Percentiles rank a stretch among this genome's conserved stretches.
Conservation (phyloP, 192 early-diverging fungal genomes). For the Backusella psychrophila region DNA sequence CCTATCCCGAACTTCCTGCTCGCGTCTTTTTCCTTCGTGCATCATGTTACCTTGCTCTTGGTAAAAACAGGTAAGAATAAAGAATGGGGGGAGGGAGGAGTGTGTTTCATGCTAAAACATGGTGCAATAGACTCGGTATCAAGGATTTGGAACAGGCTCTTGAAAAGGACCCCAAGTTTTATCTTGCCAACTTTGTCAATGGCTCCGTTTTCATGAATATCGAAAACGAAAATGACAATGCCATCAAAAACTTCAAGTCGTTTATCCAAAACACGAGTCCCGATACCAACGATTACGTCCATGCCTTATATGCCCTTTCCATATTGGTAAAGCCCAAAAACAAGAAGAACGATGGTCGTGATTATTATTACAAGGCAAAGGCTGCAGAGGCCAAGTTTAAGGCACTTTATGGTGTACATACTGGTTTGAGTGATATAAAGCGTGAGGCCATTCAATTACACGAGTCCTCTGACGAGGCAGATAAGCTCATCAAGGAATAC, state of each 20-base stretch:
- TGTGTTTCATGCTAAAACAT: neutral
- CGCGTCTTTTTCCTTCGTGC: constrained; percentile 53
- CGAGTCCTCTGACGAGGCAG: constrained; percentile 36
- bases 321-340: constrained; percentile 34
- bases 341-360: constrained; percentile 44
- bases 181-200: constrained; percentile 29
- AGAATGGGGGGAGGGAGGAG: neutral
- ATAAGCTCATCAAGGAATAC: constrained; percentile 20
- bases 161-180: constrained; percentile 24
- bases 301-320: constrained; percentile 51
- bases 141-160: constrained; percentile 29
- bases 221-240: constrained; percentile 41
- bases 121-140: constrained; percentile 26
- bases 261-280: constrained; percentile 49
- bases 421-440: constrained; percentile 53
- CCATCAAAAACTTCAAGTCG: constrained; percentile 48
- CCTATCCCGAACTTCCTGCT: constrained; percentile 49
- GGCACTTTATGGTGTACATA: constrained; percentile 46
- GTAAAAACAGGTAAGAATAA: constrained; percentile 40
- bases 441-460: constrained; percentile 37
- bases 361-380: constrained; percentile 52
- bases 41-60: constrained; percentile 47
- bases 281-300: constrained; percentile 50
- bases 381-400: constrained; percentile 52
- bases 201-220: constrained; percentile 39